Base-by-base conservation (phyloP, 768 basidiomycete genomes). In the Termitomyces sp. region DNA sequence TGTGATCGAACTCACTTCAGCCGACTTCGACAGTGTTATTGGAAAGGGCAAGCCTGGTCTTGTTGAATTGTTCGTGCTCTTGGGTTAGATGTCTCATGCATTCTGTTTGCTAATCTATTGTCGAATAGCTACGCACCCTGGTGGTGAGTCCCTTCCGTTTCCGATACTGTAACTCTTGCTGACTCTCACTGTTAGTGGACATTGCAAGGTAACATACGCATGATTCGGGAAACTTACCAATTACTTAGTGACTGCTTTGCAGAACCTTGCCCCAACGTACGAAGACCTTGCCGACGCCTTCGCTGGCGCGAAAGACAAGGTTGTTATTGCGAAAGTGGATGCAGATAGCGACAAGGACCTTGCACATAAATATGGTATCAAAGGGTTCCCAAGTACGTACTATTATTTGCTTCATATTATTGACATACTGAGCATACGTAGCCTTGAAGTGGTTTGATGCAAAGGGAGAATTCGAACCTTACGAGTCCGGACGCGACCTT, bases 211-310 rank as follows among this genome's bases (percentile, higher is more conserved):
- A 69, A 61, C 74, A n/a, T 40, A 8, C 20, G 9, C 9, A 28
- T 47, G 28, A 50, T 51, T 10, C 18, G 8, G 28, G 6, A 36
- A 50, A 28, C 28, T 28, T 43, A 32, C 12, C 30, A n/a, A 50
- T 64, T 47, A 69, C 46, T 48, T 12, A 38, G 26, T 20, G 6
- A 32, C 13, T 56, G 20, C 52, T 38, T 41, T 23, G 28, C 66
- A 93, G 92, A 93, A 82, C 75, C 88, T 96, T 60, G 95, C 93
- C 0, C 95, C 95, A 3, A 72, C 76, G 0, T 98, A 92, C 64
- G 95, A 96, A 70, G 81, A 95, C 70, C 84, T 98, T 30, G 95
- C 87, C 32, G 90, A 96, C 66, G 89, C 89, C n/a, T 98, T 85
- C 69, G 74, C 82, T 4, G 82, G 88, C 56, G 84, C 80, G 55